A percentile compares a stretch with the other conserved stretches of the same genome.
Conservation (phyloP, 805 yeast genomes). For the Metschnikowia proteae region DNA sequence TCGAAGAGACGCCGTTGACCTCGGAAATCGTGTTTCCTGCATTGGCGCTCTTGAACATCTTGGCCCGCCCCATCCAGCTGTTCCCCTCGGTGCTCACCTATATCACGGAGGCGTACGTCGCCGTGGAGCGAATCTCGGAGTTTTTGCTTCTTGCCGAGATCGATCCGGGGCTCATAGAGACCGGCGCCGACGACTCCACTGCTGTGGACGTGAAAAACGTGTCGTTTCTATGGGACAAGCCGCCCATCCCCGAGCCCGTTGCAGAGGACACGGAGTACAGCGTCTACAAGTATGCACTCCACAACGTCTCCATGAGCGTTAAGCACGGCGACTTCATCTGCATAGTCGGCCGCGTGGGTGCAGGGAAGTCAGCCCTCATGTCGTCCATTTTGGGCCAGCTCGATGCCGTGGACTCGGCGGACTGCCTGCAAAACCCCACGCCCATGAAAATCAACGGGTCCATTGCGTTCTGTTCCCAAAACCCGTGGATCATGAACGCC, state of each 20-base stretch:
- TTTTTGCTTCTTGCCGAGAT: slow-evolving; percentile 36
- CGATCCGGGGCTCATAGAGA: slow-evolving; percentile 12
- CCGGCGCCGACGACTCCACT: not conserved
- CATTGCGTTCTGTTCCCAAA: slow-evolving; percentile 39
- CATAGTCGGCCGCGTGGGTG: slow-evolving; percentile 17
- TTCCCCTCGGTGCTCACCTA: slow-evolving; percentile 57
- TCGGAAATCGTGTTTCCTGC: slow-evolving; percentile 72
- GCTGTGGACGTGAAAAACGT: slow-evolving; percentile 8
- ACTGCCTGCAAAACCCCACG: slow-evolving; percentile 5
- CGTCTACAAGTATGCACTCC: slow-evolving; percentile 26
- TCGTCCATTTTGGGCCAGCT: slow-evolving; percentile 17
- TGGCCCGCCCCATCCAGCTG: slow-evolving; percentile 55
- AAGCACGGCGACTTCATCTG: slow-evolving; percentile 16
- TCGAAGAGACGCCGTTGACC: slow-evolving; percentile 48
- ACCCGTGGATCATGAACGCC: slow-evolving; percentile 41
- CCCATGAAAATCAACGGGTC: slow-evolving; percentile 27
- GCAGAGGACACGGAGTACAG: slow-evolving; percentile 11
- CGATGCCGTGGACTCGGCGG: slow-evolving; percentile 11
- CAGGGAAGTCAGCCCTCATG: slow-evolving; percentile 16
- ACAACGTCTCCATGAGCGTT: slow-evolving; percentile 7
- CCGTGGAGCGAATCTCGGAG: slow-evolving; percentile 49
- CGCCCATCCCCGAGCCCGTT: not conserved
- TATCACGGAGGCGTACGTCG: slow-evolving; percentile 55
- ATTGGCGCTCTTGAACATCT: slow-evolving; percentile 53
- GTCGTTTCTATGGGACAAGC: slow-evolving; percentile 16